Base-by-base conservation (phyloP, 192 early-diverging fungal species). In the Podila horticola region DNA sequence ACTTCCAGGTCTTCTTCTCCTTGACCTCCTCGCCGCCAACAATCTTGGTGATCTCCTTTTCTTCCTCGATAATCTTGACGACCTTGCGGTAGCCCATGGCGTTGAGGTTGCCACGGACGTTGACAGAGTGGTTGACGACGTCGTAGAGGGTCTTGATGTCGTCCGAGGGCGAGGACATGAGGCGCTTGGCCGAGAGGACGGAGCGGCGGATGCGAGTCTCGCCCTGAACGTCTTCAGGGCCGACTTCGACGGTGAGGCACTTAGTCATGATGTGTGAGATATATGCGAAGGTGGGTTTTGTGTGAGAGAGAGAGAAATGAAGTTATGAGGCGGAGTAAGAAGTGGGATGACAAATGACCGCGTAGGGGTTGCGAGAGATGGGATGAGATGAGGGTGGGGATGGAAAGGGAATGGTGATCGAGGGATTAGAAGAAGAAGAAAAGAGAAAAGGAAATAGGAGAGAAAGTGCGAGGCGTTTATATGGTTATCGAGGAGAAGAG, bases 1-100 rank as follows among this genome's bases (percentile, higher is more conserved):
- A 95, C 69, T 88, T 94, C 95, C 94, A 96, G 33, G 64, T 91
- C 83, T 98, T 98, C 66, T 81, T 91, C 70, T 93, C 90, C 50
- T 84, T 88, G 30, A 76, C 82, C 73, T 89, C 86, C 51, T 84
- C 76, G 50, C 91, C 92, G 41, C 85, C 83, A 17, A 88, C 82
- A 30, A 84, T 72, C 76, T 92, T 93, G 22, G 75, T 90, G 38
- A 92, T 82, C 64, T 89, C 83, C 84, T 96, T 96, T 65, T 93
- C 89, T 72, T 96, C 95, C 74, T 92, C 89, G 62, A 94, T 69
- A 22, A 88, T 86, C 28, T 86, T 72, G 34, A 92, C 86, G 51
- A 96, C 67, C 20, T 81, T 82, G 59, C 96, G 91, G 73, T 86
- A 86, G 31, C 95, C 96, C 74, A 95, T 88, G 11, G 88, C 87